Base-by-base conservation (phyloP, 139 green algal genomes). In the Coelastrella sp. region DNA sequence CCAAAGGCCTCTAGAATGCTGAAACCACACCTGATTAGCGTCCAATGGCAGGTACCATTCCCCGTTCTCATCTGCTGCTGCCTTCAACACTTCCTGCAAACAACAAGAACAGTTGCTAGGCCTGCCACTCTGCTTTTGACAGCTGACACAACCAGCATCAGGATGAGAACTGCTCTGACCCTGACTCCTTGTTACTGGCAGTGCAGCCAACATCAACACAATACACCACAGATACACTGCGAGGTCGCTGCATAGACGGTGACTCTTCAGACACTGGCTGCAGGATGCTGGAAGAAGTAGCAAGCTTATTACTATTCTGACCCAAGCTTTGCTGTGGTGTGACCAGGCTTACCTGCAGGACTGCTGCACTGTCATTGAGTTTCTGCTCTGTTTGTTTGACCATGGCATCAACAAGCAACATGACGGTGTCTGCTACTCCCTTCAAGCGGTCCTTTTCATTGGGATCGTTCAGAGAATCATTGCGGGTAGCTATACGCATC, bases 11-110 rank as follows among this genome's bases (percentile, higher is more conserved):
- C n/a, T n/a, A n/a, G n/a, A n/a, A n/a, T n/a, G n/a, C n/a, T n/a
- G n/a, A n/a, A n/a, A n/a, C n/a, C n/a, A n/a, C 19, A 96, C 69
- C 88, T 95, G 86, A 5, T 94, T 68, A 3, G 79, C 17, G 0
- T 88, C 79, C 9, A 99, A 88, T 5, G 96, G 96, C 83, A 98
- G 69, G 74, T 96, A 89, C 95, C 96, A 99, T 87, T 98, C 92
- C 2, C 96, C 95, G 19, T 87, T 89, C 9, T 92, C 92, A 81
- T 98, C 91, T 19, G 94, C 95, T 27, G 91, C 95, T n/a, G 95
- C 90, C 30, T 79, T 89, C 32, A 98, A 67, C 25, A 98, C 94
- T 25, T 92, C 83, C 89, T 97, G 73, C 27, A 78, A 78, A n/a
- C n/a, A n/a, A n/a, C n/a, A n/a, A n/a, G n/a, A n/a, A n/a, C n/a